Evolutionary conservation across 441 rosid genomes (phyloP).

Genomic region (Aleurites moluccanus): DNA sequence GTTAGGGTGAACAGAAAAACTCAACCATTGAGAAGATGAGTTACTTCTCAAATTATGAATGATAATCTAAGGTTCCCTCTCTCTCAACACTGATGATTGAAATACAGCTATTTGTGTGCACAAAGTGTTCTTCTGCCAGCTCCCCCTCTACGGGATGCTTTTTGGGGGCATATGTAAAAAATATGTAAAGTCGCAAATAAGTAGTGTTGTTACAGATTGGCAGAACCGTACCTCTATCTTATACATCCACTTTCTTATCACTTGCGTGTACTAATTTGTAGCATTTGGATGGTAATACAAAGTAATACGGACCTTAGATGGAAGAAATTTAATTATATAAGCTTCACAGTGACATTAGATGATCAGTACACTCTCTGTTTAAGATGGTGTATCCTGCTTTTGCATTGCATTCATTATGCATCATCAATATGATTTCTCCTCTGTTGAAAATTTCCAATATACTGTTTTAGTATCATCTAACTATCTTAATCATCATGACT

Average conservation of each 20-base stretch:
- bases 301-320: neutral
- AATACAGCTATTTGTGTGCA: neutral
- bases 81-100: neutral
- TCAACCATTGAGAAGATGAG: too few species aligned
- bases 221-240: neutral
- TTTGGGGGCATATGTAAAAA: neutral
- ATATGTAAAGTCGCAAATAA: too few species aligned
- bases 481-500: neutral
- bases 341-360: neutral
- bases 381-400: constrained; percentile 2
- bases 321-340: neutral
- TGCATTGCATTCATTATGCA: neutral
- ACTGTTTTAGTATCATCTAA: constrained; percentile 2
- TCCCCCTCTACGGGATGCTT: neutral
- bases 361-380: neutral
- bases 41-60: neutral
- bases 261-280: neutral
- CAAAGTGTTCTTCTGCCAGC: neutral
- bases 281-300: neutral
- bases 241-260: neutral
- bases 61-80: neutral
- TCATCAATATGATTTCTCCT: neutral
- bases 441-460: neutral
- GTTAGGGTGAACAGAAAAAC: neutral
- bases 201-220: neutral